phyloP scores from a whole-genome alignment of 1,284 basidiomycete genomes.

The Cryptococcus sp. region DNA sequence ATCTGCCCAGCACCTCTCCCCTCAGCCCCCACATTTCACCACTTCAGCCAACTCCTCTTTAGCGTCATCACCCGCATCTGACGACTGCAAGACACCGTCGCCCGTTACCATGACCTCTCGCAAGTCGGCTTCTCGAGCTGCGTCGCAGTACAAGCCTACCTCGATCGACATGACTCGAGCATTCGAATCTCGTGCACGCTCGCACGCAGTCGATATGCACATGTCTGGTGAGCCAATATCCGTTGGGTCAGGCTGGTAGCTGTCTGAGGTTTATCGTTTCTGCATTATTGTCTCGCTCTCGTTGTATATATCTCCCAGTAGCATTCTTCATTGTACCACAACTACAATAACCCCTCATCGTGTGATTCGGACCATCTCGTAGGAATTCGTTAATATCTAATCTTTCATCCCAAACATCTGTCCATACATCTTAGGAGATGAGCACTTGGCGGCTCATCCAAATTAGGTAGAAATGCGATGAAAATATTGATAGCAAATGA shows the following conservation, averaged over 20 bases:
- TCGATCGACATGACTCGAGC: constrained; percentile 23
- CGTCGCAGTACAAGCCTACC: constrained; percentile 4
- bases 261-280: not conserved
- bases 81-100: constrained; percentile 52
- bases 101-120: constrained; percentile 38
- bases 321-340: too few species aligned
- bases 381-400: too few species aligned
- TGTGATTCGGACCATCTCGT: too few species aligned
- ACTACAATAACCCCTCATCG: too few species aligned
- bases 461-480: too few species aligned
- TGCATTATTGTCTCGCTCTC: too few species aligned
- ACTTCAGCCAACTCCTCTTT: constrained; percentile 46
- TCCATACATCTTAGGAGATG: too few species aligned
- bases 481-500: too few species aligned
- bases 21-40: constrained; percentile 41
- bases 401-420: too few species aligned
- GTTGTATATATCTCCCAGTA: too few species aligned
- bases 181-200: constrained; percentile 15
- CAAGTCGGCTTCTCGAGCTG: constrained; percentile 5
- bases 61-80: constrained; percentile 46
- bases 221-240: constrained; percentile 17
- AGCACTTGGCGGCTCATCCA: too few species aligned
- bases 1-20: constrained; percentile 33
- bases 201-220: constrained; percentile 13
- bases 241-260: constrained; percentile 20